Conservation (phyloP, 495 filamentous ascomycete species). For the Hypoxylon fuscum region DNA sequence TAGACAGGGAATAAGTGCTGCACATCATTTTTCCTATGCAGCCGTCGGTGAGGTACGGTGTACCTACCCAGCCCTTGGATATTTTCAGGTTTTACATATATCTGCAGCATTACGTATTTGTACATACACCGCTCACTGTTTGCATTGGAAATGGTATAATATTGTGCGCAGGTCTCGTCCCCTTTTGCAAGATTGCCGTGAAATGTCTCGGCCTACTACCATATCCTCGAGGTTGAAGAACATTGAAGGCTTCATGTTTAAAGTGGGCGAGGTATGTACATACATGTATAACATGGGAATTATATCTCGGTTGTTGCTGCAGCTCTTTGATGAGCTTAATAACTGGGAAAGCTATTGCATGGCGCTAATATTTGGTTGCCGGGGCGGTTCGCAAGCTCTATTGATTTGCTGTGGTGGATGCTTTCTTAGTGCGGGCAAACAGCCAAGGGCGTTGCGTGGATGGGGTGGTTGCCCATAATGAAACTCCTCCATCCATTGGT, state of each 20-base stretch:
- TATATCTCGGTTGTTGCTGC: conserved; percentile 7
- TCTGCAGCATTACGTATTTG: neutral
- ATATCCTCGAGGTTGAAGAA: conserved; percentile 10
- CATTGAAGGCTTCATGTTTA: neutral
- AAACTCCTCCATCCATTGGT: too few species aligned
- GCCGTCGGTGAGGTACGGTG: too few species aligned
- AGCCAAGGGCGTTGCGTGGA: conserved; percentile 3
- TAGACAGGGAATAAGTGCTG: conserved; percentile 8
- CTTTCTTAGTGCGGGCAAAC: conserved; percentile 7
- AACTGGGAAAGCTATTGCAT: too few species aligned
- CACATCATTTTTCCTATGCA: conserved; percentile 18
- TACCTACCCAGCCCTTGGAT: too few species aligned
- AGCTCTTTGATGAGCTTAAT: conserved; percentile 28
- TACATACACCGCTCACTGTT: neutral
- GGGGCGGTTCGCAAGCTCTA: conserved; percentile 19
- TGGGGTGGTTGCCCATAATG: conserved; percentile 19
- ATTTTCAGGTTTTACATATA: too few species aligned
- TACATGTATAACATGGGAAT: too few species aligned
- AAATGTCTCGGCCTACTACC: conserved; percentile 22
- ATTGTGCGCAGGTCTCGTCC: neutral
- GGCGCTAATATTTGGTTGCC: too few species aligned
- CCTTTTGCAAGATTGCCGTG: conserved; percentile 3
- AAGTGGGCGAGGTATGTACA: conserved; percentile 18
- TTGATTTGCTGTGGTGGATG: conserved; percentile 13
- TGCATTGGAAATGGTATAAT: neutral